Conservation (phyloP, 345 rosid genomes). For the Acer campestre region DNA sequence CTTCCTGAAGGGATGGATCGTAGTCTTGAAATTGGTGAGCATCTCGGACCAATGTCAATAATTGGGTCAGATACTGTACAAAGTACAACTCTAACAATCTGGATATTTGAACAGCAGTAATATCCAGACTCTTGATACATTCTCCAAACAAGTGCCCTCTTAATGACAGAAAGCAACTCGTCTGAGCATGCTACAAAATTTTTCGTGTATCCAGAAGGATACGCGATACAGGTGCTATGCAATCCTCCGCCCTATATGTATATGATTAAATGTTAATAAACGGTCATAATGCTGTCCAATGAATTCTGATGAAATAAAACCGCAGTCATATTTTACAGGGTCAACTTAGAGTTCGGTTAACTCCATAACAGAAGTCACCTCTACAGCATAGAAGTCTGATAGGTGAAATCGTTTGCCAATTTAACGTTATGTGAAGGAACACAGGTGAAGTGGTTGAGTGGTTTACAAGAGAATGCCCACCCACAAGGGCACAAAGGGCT, state of each 20-base stretch:
- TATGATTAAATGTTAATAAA: background rate
- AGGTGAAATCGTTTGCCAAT: background rate
- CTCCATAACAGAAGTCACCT: no score
- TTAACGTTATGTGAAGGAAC: background rate
- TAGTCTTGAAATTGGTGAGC: background rate
- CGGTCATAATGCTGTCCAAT: background rate
- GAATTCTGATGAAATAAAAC: background rate
- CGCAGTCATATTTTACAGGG: background rate
- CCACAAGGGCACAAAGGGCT: background rate
- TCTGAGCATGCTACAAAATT: background rate
- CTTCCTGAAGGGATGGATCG: background rate
- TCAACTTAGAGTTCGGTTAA: background rate
- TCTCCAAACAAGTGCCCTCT: background rate
- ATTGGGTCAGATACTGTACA: background rate
- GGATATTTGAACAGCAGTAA: background rate
- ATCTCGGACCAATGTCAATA: constrained; percentile 2
- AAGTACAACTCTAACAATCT: background rate
- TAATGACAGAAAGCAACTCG: background rate
- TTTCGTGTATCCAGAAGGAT: background rate
- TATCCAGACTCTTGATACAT: background rate
- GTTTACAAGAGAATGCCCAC: background rate
- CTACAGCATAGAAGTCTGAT: no score
- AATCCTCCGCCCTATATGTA: background rate
- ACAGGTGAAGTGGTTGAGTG: background rate
- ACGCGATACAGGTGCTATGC: background rate